Percentiles rank a stretch among this genome's conserved stretches.
Evolutionary conservation across 352 stramenopile species (phyloP).

Genomic region (Globisporangium nunn): DNA sequence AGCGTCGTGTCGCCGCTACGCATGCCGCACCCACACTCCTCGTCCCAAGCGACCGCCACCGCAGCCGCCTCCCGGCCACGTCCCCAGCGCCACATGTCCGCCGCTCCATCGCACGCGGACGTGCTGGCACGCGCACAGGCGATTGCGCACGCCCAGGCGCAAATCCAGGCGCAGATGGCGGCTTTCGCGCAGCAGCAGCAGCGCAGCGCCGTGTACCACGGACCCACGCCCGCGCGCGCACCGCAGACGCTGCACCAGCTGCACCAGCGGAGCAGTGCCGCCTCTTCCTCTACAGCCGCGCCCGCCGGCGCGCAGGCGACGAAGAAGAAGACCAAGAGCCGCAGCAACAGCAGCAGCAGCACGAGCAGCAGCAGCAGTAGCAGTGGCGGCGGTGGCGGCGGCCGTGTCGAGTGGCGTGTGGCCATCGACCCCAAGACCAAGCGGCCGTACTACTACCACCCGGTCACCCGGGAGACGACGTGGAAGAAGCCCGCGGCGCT

Average conservation of each 20-base stretch:
- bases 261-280: slow-evolving; percentile 17
- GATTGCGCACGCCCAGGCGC: slow-evolving; percentile 20
- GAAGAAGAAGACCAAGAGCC: slow-evolving; percentile 7
- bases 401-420: slow-evolving; percentile 60
- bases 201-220: slow-evolving; percentile 2
- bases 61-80: not conserved
- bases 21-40: slow-evolving; percentile 10
- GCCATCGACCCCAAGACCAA: slow-evolving; percentile 79
- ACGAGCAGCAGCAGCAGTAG: slow-evolving; percentile 3
- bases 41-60: not conserved
- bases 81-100: slow-evolving; percentile 6
- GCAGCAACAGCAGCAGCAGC: slow-evolving; percentile 14
- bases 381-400: not conserved
- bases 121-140: slow-evolving; percentile 18
- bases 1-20: slow-evolving; percentile 15
- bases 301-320: not conserved
- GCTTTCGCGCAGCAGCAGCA: slow-evolving; percentile 14
- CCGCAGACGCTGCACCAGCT: slow-evolving; percentile 20
- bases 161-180: slow-evolving; percentile 33
- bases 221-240: slow-evolving; percentile 1
- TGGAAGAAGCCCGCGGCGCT: slow-evolving; percentile 93
- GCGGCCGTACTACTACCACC: slow-evolving; percentile 97
- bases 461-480: slow-evolving; percentile 92
- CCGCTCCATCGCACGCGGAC: slow-evolving; percentile 12
- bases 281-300: slow-evolving; percentile 10